These are phyloP conservation scores for Malassezia sp. DNA, from an alignment of 1,284 basidiomycete genomes.

Conservation along the genomic window DNA sequence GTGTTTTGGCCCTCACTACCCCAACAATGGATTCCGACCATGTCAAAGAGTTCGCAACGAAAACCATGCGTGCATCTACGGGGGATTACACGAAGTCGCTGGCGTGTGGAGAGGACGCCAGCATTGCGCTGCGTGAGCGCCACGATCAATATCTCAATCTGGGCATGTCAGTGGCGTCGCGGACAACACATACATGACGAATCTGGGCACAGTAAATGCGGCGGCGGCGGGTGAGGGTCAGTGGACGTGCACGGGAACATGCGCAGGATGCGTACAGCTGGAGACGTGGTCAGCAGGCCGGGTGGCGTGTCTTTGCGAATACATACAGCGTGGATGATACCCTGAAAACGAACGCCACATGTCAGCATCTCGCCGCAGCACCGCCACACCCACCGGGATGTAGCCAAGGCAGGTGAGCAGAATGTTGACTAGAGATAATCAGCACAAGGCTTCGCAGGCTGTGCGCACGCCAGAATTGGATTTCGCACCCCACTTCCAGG, in stretches of 20 bases:
- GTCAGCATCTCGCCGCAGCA: not conserved
- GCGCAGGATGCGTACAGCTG: conserved; percentile 2
- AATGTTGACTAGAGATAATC: conserved; percentile 11
- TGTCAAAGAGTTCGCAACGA: too few relatives aligned
- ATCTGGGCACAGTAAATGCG: conserved; percentile 3
- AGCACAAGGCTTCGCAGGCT: not conserved
- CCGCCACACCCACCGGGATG: conserved; percentile 10
- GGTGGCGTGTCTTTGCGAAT: not conserved
- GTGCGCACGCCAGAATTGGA: conserved; percentile 17
- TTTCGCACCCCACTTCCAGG: conserved; percentile 23
- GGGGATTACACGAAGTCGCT: too few relatives aligned
- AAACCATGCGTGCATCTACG: too few relatives aligned
- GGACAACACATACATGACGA: conserved; percentile 14
- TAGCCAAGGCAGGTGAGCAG: conserved; percentile 14
- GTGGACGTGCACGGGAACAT: not conserved
- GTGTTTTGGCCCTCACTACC: too few relatives aligned
- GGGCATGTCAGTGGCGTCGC: too few relatives aligned
- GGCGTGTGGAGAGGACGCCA: too few relatives aligned
- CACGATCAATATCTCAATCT: too few relatives aligned
- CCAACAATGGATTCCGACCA: too few relatives aligned
- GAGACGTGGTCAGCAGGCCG: not conserved
- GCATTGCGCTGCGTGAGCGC: too few relatives aligned
- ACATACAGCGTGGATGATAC: conserved; percentile 18
- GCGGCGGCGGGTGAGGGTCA: not conserved
- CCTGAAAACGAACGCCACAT: conserved; percentile 1